Conservation (phyloP, 768 basidiomycete genomes). For the Pisolithus orientalis region DNA sequence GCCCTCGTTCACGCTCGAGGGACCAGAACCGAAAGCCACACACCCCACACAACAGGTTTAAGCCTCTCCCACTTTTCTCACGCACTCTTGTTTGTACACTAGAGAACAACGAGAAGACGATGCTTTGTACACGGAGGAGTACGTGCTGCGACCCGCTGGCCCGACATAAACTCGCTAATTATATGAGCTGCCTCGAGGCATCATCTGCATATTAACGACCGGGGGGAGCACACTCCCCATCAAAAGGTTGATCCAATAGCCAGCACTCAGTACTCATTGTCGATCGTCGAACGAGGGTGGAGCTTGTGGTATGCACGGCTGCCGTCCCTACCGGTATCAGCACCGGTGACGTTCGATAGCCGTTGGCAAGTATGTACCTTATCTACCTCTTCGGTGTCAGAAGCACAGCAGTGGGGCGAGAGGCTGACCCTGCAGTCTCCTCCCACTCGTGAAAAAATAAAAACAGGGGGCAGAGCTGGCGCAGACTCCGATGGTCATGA, state of each 20-base stretch:
- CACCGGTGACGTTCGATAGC: background rate
- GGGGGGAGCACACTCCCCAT: slow-evolving; percentile 5
- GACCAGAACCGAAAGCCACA: slow-evolving; percentile 19
- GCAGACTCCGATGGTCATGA: background rate
- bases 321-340: slow-evolving; percentile 16
- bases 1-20: slow-evolving; percentile 23
- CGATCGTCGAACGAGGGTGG: slow-evolving; percentile 2
- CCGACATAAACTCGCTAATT: background rate
- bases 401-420: slow-evolving; percentile 3
- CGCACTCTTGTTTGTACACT: slow-evolving; percentile 4
- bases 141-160: too few relatives aligned
- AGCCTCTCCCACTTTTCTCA: background rate
- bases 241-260: slow-evolving; percentile 10
- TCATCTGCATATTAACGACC: background rate
- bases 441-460: background rate
- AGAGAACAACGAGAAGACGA: background rate
- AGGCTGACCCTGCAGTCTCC: background rate
- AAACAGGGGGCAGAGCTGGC: background rate
- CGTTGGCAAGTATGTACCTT: background rate
- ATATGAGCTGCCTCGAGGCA: slow-evolving; percentile 19
- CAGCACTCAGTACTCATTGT: background rate
- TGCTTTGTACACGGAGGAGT: too few relatives aligned
- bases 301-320: slow-evolving; percentile 1
- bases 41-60: slow-evolving; percentile 8
- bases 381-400: slow-evolving; percentile 7